Evolutionary conservation across 1,139 yeast genomes (phyloP).

Genomic region (Sugiyamaella pinicola): DNA sequence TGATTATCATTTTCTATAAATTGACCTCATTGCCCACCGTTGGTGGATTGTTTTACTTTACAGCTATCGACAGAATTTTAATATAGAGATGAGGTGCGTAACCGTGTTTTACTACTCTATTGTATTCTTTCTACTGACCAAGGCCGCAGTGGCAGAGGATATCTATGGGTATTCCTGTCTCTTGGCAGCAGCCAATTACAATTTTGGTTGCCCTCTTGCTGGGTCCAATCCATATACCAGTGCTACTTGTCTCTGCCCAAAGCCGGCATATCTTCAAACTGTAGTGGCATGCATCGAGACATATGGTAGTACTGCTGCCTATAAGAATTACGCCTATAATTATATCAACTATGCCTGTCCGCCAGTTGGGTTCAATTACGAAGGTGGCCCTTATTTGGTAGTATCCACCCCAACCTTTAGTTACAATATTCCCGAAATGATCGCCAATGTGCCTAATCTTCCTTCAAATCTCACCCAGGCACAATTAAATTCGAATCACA

Average conservation of each 20-base stretch:
- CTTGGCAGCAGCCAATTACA: conserved; percentile 8
- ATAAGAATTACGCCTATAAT: conserved; percentile 1
- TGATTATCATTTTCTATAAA: not conserved
- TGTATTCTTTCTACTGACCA: not conserved
- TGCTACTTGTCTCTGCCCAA: conserved; percentile 23
- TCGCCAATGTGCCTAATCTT: conserved; percentile 14
- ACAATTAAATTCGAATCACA: conserved; percentile 12
- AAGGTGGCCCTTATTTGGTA: not conserved
- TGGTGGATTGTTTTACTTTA: not conserved
- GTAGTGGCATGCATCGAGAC: conserved; percentile 24
- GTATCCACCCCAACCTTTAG: conserved; percentile 5
- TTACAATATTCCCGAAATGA: conserved; percentile 13
- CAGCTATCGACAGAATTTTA: not conserved
- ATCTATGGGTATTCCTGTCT: conserved; percentile 16
- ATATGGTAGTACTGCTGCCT: conserved; percentile 7
- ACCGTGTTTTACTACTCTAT: not conserved
- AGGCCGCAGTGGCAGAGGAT: not conserved
- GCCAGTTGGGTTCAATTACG: conserved; percentile 8
- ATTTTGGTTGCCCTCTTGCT: conserved; percentile 15
- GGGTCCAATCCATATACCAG: not conserved
- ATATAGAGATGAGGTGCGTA: not conserved
- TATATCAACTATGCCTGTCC: conserved; percentile 9
- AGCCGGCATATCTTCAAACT: conserved; percentile 22
- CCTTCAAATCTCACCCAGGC: conserved; percentile 10
- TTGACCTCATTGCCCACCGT: not conserved